Evolutionary conservation across 1,284 basidiomycete species (phyloP).

Genomic region (Lignosus rhinocerotis): DNA sequence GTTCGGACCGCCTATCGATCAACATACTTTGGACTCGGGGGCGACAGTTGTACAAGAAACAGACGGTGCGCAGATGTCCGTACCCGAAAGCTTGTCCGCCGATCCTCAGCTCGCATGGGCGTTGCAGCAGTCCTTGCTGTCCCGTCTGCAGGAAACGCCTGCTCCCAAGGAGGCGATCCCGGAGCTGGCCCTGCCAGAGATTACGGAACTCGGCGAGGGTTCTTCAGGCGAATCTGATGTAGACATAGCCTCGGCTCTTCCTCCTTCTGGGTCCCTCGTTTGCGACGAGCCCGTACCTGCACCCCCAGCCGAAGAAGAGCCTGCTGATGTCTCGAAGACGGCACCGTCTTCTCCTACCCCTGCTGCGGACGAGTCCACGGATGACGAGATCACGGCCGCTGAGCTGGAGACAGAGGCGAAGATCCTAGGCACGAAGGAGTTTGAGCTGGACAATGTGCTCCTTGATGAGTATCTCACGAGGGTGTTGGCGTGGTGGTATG

Average conservation of each 20-base stretch:
- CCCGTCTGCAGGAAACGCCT: conserved; percentile 3
- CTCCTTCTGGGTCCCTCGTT: neutral
- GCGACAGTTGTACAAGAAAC: neutral
- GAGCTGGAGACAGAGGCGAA: conserved; percentile 28
- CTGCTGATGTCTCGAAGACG: conserved; percentile 4
- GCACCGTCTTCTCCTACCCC: neutral
- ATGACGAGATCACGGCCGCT: conserved; percentile 18
- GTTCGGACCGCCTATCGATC: conserved; percentile 17
- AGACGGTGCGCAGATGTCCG: neutral
- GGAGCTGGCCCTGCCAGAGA: neutral
- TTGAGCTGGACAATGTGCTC: conserved; percentile 54
- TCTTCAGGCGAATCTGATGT: neutral
- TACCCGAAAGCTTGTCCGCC: conserved; percentile 19
- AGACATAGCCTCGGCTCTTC: too few relatives aligned
- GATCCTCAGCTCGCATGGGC: conserved; percentile 41
- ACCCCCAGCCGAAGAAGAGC: neutral
- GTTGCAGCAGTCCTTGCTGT: conserved; percentile 36
- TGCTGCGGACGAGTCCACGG: conserved; percentile 8
- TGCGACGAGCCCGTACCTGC: neutral
- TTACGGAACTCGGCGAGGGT: neutral
- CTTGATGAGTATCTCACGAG: conserved; percentile 60
- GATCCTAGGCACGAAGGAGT: conserved; percentile 69
- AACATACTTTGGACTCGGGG: neutral
- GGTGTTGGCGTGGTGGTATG: conserved; percentile 76
- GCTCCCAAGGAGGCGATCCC: conserved; percentile 3